Base-by-base conservation (phyloP, 768 basidiomycete genomes). In the Kwoniella sp. region DNA sequence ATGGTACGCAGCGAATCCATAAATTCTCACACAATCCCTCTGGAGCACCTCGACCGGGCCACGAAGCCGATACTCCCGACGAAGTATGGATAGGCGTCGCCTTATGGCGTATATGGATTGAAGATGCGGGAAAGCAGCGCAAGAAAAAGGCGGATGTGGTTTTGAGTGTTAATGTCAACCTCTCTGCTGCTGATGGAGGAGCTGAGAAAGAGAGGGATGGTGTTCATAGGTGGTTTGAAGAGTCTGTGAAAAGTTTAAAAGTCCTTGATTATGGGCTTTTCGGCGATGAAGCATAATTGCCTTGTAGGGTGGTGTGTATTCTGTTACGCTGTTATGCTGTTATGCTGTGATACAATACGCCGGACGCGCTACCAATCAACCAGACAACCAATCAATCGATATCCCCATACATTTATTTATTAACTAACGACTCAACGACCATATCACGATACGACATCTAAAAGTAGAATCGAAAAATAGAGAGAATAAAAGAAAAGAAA, bases 111-210 rank as follows among this genome's bases (percentile, higher is more conserved):
- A 82, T 95, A 22, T 82, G 85, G 70, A 73, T 81, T 24, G 63
- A 67, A 29, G 21, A 40, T n/a, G 3, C 21, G 7, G 17, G 21
- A 30, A 33, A 12, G 10, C 2, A 6, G 22, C 19, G 21, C 8
- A 67, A 63, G 55, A 90, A 90, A 78, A 83, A 83, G 33, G 85
- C 88, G 6, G 96, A 99, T 76, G 77, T 99, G 22, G 89, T 96
- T 27, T 84, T 90, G 64, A 89, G 90, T 19, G 88, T 88, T 74
- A 97, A 94, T 79, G 84, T 90, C 22, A 94, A 94, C 29, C 27
- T 73, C 1, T 49, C 36, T 44, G 67, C 69, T 1, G 60, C 67
- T 30, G 60, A 69, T 40, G 80, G 83, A 44, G 80, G 81, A 52
- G 80, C 85, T 12, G 78, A 80, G 72, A 62, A 79, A 63, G 80